These are phyloP conservation scores for Verticillium tricorpus DNA, from an alignment of 2,329 filamentous ascomycete species.

Conservation along the genomic window DNA sequence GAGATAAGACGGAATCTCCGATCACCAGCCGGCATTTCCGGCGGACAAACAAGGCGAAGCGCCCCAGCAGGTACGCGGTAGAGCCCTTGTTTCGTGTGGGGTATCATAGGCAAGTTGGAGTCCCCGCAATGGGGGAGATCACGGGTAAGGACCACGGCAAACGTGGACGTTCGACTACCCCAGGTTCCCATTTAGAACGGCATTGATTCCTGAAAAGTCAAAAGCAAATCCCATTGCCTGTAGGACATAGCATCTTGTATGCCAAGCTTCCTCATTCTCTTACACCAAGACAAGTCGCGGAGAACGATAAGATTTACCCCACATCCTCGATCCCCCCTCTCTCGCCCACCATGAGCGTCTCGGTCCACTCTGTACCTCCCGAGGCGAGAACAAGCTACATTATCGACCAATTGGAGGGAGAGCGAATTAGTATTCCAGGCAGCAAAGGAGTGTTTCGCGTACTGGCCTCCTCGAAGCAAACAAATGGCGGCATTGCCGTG, in stretches of 20 bases:
- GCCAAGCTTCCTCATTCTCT: not conserved
- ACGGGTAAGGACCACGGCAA: not conserved
- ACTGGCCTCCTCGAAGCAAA: constrained; percentile 46
- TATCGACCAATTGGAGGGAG: constrained; percentile 44
- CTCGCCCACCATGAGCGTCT: constrained; percentile 23
- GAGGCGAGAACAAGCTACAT: constrained; percentile 34
- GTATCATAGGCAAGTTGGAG: not conserved
- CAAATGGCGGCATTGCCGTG: constrained; percentile 43
- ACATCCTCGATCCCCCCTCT: not conserved
- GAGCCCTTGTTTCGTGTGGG: too few species aligned
- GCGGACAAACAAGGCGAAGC: too few species aligned
- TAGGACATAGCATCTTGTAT: not conserved
- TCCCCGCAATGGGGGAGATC: not conserved
- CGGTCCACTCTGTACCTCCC: constrained; percentile 28
- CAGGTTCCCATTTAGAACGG: not conserved
- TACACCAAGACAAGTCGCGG: not conserved
- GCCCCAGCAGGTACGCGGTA: too few species aligned
- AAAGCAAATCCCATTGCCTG: too few species aligned
- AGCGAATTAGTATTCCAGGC: constrained; percentile 46
- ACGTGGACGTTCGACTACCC: not conserved
- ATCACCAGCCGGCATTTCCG: too few species aligned
- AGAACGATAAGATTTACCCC: not conserved
- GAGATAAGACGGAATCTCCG: too few species aligned
- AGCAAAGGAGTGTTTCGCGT: constrained; percentile 48
- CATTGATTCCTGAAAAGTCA: not conserved